phyloP scores from a whole-genome alignment of 306 rosid genomes.

The Citrullus colocynthis region DNA sequence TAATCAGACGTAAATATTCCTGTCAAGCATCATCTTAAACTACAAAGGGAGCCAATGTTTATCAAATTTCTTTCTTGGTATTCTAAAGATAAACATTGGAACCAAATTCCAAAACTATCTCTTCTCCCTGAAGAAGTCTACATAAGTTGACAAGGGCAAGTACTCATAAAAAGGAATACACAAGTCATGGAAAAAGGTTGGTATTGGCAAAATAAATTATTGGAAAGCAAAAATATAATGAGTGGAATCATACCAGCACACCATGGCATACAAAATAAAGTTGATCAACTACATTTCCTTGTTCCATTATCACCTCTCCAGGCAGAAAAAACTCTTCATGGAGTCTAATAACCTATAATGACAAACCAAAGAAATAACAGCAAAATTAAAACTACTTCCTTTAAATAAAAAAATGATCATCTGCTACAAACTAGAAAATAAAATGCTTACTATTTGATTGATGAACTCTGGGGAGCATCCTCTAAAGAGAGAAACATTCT shows the following conservation, averaged over 20 bases:
- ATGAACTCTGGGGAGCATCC: constrained; percentile 81
- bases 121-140: background rate
- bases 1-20: background rate
- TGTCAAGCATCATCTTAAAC: background rate
- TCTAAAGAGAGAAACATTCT: constrained; percentile 52
- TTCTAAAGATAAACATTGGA: background rate
- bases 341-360: constrained; percentile 57
- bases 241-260: constrained; percentile 47
- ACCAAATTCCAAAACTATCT: background rate
- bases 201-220: background rate
- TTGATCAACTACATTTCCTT: constrained; percentile 86
- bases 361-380: constrained; percentile 4
- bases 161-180: background rate
- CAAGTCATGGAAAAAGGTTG: background rate
- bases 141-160: background rate
- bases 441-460: constrained; percentile 73
- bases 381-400: background rate
- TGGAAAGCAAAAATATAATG: background rate
- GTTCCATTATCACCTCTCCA: constrained; percentile 85
- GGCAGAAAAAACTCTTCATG: constrained; percentile 98
- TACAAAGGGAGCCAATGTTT: background rate
- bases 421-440: background rate
- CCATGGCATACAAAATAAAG: constrained; percentile 90
- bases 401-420: background rate
- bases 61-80: background rate